These are phyloP conservation scores for Cutaneotrichosporon sp. DNA, from an alignment of 1,284 basidiomycete species.

Conservation along the genomic window DNA sequence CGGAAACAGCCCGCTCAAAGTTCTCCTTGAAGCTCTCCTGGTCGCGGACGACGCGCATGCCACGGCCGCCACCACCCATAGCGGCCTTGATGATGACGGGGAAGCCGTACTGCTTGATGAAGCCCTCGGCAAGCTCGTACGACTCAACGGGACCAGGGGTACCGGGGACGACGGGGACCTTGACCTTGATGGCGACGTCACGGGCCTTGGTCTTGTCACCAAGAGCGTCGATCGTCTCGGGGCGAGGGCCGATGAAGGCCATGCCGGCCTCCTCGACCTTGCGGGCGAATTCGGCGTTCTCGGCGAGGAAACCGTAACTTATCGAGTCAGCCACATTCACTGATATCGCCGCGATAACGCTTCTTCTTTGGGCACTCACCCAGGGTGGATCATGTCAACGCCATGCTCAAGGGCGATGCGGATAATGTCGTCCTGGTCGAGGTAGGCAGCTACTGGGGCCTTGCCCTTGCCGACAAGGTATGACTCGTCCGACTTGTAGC, in stretches of 20 bases:
- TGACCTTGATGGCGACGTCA: slow-evolving; percentile 70
- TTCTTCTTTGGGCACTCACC: slow-evolving; percentile 57
- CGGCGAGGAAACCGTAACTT: slow-evolving; percentile 96
- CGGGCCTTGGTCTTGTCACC: slow-evolving; percentile 99
- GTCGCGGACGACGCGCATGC: slow-evolving; percentile 96
- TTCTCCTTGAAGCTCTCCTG: slow-evolving; percentile 84
- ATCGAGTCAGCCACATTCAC: slow-evolving; percentile 1
- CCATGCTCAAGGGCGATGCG: slow-evolving; percentile 91
- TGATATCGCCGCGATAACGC: slow-evolving; percentile 11
- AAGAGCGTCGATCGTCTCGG: slow-evolving; percentile 94
- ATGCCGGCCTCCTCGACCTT: slow-evolving; percentile 97
- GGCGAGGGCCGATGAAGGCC: slow-evolving; percentile 93
- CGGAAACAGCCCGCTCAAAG: slow-evolving; percentile 90
- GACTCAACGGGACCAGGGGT: slow-evolving; percentile 87
- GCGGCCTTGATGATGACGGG: slow-evolving; percentile 98
- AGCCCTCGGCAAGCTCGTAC: slow-evolving; percentile 79
- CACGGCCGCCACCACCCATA: slow-evolving; percentile 97
- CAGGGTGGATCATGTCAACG: slow-evolving; percentile 99
- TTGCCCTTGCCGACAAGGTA: slow-evolving; percentile 96
- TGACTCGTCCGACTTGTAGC: slow-evolving; percentile 99
- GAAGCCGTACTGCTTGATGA: slow-evolving; percentile 94
- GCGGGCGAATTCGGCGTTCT: slow-evolving; percentile 92
- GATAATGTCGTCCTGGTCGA: slow-evolving; percentile 97
- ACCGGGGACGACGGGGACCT: slow-evolving; percentile 95
- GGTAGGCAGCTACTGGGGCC: slow-evolving; percentile 93